Evolutionary conservation across 176 grass and related monocot genomes (phyloP).

Genomic region (Raddia distichophylla): DNA sequence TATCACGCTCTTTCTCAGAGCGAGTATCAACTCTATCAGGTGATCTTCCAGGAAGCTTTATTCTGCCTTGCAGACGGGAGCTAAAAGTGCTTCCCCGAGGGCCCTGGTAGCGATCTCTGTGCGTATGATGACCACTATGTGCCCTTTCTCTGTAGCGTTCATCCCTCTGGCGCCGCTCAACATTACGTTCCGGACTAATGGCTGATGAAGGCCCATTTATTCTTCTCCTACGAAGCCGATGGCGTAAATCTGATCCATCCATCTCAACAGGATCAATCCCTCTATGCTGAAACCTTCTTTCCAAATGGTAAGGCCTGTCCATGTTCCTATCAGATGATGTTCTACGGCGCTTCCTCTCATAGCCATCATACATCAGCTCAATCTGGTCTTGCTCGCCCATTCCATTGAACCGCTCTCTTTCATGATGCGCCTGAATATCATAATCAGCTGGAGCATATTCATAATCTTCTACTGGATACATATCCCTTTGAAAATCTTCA

Average conservation of each 20-base stretch:
- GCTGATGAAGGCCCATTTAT: conserved; percentile 51
- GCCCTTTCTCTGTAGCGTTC: conserved; percentile 52
- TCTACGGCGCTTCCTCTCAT: conserved; percentile 67
- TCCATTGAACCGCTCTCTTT: conserved; percentile 67
- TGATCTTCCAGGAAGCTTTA: conserved; percentile 79
- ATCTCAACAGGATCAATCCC: conserved; percentile 45
- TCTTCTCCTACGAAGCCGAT: conserved; percentile 73
- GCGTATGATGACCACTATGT: conserved; percentile 38
- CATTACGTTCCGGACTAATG: conserved; percentile 49
- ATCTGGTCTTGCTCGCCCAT: conserved; percentile 41
- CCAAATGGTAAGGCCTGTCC: conserved; percentile 53
- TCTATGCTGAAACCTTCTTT: conserved; percentile 62
- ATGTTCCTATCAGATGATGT: conserved; percentile 61
- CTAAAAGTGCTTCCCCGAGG: conserved; percentile 54
- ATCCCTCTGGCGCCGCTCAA: conserved; percentile 42
- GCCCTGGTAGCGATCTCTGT: conserved; percentile 42
- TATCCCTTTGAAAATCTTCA: conserved; percentile 69
- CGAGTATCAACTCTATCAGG: conserved; percentile 52
- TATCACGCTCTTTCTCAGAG: conserved; percentile 62
- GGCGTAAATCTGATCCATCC: conserved; percentile 81
- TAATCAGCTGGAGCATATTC: conserved; percentile 66
- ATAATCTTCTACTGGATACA: conserved; percentile 76
- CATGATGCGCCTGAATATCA: conserved; percentile 49
- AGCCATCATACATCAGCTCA: conserved; percentile 50
- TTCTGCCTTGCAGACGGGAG: conserved; percentile 77